Conservation (phyloP, 805 yeast genomes). For the Priceomyces medius region DNA sequence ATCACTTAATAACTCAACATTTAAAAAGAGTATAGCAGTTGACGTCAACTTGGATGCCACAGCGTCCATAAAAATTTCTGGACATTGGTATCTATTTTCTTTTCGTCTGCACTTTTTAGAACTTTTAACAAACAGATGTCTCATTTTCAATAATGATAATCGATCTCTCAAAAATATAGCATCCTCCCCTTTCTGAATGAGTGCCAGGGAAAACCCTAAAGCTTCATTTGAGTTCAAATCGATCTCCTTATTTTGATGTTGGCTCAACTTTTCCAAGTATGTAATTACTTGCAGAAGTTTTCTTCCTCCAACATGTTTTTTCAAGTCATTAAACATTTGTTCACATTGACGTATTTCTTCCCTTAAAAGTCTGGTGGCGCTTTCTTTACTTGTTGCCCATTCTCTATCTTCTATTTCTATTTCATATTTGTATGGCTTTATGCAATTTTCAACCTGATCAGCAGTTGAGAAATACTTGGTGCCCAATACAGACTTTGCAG, state of each 20-base stretch:
- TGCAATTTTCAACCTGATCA: slow-evolving; percentile 97
- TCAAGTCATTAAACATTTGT: slow-evolving; percentile 55
- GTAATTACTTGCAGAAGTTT: slow-evolving; percentile 81
- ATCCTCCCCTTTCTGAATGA: slow-evolving; percentile 77
- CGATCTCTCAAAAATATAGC: slow-evolving; percentile 81
- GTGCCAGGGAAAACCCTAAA: slow-evolving; percentile 75
- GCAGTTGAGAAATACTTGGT: slow-evolving; percentile 86
- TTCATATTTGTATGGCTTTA: slow-evolving; percentile 96
- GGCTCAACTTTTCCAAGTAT: slow-evolving; percentile 56
- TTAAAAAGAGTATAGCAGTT: slow-evolving; percentile 88
- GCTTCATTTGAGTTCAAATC: slow-evolving; percentile 61
- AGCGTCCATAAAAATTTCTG: slow-evolving; percentile 89
- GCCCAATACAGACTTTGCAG: slow-evolving; percentile 76
- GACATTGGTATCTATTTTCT: slow-evolving; percentile 85
- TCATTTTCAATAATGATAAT: slow-evolving; percentile 62
- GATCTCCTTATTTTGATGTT: slow-evolving; percentile 28
- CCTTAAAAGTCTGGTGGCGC: slow-evolving; percentile 65
- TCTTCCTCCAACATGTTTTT: slow-evolving; percentile 74
- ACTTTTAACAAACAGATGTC: slow-evolving; percentile 69
- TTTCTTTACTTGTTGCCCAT: slow-evolving; percentile 82
- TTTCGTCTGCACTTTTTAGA: slow-evolving; percentile 74
- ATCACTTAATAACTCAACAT: slow-evolving; percentile 91
- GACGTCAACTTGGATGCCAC: slow-evolving; percentile 89
- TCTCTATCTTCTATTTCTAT: slow-evolving; percentile 95
- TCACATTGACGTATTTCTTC: slow-evolving; percentile 88